phyloP scores from a whole-genome alignment of 2,329 filamentous ascomycete species.

The Fusarium dimerum region DNA sequence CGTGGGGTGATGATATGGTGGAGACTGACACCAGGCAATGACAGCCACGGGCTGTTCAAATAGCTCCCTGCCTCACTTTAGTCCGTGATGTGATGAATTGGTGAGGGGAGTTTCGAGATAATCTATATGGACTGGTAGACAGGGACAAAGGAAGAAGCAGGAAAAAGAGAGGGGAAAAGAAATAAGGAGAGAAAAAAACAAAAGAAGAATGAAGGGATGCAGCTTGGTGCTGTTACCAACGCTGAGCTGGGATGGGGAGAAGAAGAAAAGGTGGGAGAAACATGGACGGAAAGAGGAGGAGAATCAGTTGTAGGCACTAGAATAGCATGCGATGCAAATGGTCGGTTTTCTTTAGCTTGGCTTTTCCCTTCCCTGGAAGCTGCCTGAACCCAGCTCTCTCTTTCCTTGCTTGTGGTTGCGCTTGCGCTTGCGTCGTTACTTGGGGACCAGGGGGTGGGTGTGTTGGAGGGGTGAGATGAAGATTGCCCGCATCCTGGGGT shows the following conservation, averaged over 20 bases:
- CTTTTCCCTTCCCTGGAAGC: not conserved
- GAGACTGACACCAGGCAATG: conserved; percentile 12
- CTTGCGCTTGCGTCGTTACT: too few species aligned
- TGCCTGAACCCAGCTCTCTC: not conserved
- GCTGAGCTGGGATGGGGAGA: conserved; percentile 8
- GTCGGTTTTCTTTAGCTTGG: not conserved
- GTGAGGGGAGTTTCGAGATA: not conserved
- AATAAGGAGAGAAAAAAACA: conserved; percentile 18
- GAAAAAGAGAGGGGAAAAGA: conserved; percentile 7
- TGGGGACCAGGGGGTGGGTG: too few species aligned
- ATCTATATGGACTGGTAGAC: conserved; percentile 5
- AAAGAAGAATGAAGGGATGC: conserved; percentile 19
- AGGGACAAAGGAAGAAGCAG: conserved; percentile 8
- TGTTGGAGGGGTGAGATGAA: too few species aligned
- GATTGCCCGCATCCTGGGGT: not conserved
- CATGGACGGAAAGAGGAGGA: not conserved
- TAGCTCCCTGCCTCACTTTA: conserved; percentile 8
- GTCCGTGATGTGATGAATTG: not conserved
- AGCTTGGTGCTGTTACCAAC: conserved; percentile 15
- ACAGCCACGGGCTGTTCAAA: conserved; percentile 10
- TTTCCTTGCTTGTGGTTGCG: not conserved
- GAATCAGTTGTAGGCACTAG: not conserved
- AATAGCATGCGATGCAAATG: not conserved
- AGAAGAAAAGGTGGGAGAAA: conserved; percentile 2
- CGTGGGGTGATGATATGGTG: conserved; percentile 5